These are phyloP conservation scores for Penicillium occitanis DNA, from an alignment of 2,329 filamentous ascomycete species.

Conservation along the genomic window DNA sequence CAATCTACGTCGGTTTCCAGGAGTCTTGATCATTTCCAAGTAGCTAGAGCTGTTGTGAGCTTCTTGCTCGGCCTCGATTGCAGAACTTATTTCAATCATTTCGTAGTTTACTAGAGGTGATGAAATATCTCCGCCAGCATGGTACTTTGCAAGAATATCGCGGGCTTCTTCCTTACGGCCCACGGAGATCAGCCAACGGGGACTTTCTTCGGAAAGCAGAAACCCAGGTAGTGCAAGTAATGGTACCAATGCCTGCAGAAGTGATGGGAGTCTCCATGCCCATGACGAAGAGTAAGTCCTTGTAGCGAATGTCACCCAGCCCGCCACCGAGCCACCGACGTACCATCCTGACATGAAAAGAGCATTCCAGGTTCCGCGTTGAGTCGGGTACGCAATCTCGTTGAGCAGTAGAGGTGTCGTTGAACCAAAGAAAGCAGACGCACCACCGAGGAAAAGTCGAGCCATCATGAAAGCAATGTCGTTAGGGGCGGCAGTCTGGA, in stretches of 20 bases:
- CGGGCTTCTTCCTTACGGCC: slow-evolving; percentile 59
- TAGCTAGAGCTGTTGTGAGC: slow-evolving; percentile 58
- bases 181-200: slow-evolving; percentile 61
- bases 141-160: slow-evolving; percentile 58
- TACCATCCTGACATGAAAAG: slow-evolving; percentile 48
- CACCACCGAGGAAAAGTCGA: slow-evolving; percentile 36
- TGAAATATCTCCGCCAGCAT: slow-evolving; percentile 51
- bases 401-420: background rate
- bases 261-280: slow-evolving; percentile 65
- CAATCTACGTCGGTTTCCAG: slow-evolving; percentile 47
- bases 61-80: slow-evolving; percentile 49
- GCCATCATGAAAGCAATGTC: slow-evolving; percentile 25
- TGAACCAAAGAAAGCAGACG: background rate
- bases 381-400: slow-evolving; percentile 38
- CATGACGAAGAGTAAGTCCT: slow-evolving; percentile 58
- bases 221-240: slow-evolving; percentile 43
- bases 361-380: slow-evolving; percentile 47
- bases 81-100: slow-evolving; percentile 37
- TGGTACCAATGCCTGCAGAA: slow-evolving; percentile 63
- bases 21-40: slow-evolving; percentile 51
- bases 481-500: background rate
- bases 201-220: slow-evolving; percentile 47
- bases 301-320: slow-evolving; percentile 65
- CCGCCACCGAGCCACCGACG: slow-evolving; percentile 50
- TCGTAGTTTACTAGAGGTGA: slow-evolving; percentile 36